These are phyloP conservation scores for Plantago elongata DNA, from an alignment of 257 asterid species.

Conservation along the genomic window DNA sequence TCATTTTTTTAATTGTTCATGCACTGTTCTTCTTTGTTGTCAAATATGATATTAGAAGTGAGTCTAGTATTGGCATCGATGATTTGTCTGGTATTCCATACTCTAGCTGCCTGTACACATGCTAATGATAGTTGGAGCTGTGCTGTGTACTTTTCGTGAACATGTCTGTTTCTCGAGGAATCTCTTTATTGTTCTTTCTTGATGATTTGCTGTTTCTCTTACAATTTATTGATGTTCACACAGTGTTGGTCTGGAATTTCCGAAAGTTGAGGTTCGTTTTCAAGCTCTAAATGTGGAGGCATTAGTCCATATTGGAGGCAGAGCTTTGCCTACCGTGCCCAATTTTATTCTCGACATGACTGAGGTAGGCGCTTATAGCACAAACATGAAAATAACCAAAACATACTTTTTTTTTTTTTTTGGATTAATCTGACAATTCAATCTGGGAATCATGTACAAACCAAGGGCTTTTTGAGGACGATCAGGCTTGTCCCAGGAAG, in stretches of 20 bases:
- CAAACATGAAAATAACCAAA: slow-evolving; percentile 8
- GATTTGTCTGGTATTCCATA: background rate
- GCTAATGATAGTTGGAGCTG: background rate
- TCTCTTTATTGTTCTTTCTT: background rate
- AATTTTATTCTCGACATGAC: slow-evolving; percentile 64
- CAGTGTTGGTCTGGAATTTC: slow-evolving; percentile 61
- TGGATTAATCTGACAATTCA: slow-evolving; percentile 20
- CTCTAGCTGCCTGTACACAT: no score
- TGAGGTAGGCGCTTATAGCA: slow-evolving; percentile 39
- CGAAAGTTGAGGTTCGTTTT: slow-evolving; percentile 65
- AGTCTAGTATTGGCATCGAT: no score
- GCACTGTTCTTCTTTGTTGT: no score
- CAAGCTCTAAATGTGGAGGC: slow-evolving; percentile 60
- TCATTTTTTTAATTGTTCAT: background rate
- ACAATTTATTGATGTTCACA: slow-evolving; percentile 12
- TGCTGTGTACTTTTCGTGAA: background rate
- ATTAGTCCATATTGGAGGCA: slow-evolving; percentile 57
- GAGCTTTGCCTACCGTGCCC: slow-evolving; percentile 76
- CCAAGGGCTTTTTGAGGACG: slow-evolving; percentile 51
- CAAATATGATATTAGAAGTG: no score
- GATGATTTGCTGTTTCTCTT: slow-evolving; percentile 7
- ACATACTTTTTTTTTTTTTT: slow-evolving; percentile 2
- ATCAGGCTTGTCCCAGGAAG: slow-evolving; percentile 49
- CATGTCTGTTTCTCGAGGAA: background rate
- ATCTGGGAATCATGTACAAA: slow-evolving; percentile 13